These are phyloP conservation scores for Anaeromyces robustus DNA, from an alignment of 192 early-diverging fungal species.

Conservation along the genomic window DNA sequence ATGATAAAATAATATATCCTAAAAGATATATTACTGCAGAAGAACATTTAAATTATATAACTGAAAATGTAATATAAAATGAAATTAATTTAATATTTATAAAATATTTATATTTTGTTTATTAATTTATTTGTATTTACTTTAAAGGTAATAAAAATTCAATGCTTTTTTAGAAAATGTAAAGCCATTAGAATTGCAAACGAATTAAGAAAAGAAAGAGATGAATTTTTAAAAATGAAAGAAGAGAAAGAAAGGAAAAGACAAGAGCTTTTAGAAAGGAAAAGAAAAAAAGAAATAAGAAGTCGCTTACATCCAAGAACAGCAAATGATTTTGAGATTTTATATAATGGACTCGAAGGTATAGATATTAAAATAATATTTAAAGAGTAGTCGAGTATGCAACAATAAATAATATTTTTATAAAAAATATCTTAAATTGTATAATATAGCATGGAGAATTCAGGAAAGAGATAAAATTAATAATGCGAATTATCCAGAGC, in stretches of 20 bases:
- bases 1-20: conserved; percentile 17
- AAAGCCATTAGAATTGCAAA: conserved; percentile 16
- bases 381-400: too few species aligned
- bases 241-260: conserved; percentile 29
- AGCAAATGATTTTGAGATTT: conserved; percentile 35
- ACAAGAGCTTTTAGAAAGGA: conserved; percentile 23
- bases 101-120: too few species aligned
- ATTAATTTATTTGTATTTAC: too few species aligned
- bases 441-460: conserved; percentile 23
- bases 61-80: conserved; percentile 5
- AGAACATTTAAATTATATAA: conserved; percentile 11
- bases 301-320: conserved; percentile 29
- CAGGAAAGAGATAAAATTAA: conserved; percentile 37
- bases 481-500: conserved; percentile 22
- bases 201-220: conserved; percentile 14
- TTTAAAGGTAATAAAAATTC: conserved; percentile 28
- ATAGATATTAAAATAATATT: too few species aligned
- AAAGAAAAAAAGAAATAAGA: conserved; percentile 27
- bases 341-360: conserved; percentile 42
- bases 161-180: conserved; percentile 30
- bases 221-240: conserved; percentile 9
- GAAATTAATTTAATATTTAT: not conserved
- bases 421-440: too few species aligned
- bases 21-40: conserved; percentile 23
- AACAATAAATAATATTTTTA: too few species aligned